Evolutionary conservation across 108 stramenopile species (phyloP), one percentile per base, ranked within the genome.

Genomic region (Pinguiococcus pyrenoidosus): DNA sequence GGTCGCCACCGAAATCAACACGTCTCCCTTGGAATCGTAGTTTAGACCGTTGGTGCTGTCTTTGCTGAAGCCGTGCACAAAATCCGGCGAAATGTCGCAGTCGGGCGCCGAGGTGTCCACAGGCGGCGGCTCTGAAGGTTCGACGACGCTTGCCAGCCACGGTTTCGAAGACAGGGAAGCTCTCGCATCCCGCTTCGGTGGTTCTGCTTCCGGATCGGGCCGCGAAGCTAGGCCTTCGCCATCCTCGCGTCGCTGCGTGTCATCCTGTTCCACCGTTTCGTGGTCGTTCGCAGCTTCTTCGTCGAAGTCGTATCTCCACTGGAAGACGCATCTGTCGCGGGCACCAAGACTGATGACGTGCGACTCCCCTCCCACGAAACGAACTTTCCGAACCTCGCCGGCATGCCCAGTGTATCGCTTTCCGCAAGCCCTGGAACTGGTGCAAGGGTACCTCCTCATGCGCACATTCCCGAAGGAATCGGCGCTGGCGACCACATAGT

Each of bases 361-460:
- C 16, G 46, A 55, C 8, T 64, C 48, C 3, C 57, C 65, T 6
- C 36, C 8, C 17, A 37, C 53, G 18, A 39, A 40, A 4, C 8
- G 10, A 4, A 54, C 37, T 8, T 40, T 9, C 6, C 8, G 5
- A 7, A 39, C 21, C 29, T 6, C 20, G 6, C 12, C 12, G 10
- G 9, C 12, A 17, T 37, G 36, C 17, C 36, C 43, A 3, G 10
- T 6, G 55, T 66, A 66, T 2, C 29, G 12, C 17, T 66, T 66
- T n/a, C 38, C 49, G 44, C 22, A 27, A 8, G 65, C 62, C 17
- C 53, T 30, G 3, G 50, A 49, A 2, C 54, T 64, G 7, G 62
- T 62, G 46, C 48, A 56, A 6, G 82, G 82, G 39, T 81, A 56
- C 4, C 65, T 46, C 3, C 54, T 16, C 17, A 66, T 43, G 1